These are phyloP conservation scores for Zymoseptoria passerinii DNA, from an alignment of 2,329 filamentous ascomycete genomes.

Conservation along the genomic window DNA sequence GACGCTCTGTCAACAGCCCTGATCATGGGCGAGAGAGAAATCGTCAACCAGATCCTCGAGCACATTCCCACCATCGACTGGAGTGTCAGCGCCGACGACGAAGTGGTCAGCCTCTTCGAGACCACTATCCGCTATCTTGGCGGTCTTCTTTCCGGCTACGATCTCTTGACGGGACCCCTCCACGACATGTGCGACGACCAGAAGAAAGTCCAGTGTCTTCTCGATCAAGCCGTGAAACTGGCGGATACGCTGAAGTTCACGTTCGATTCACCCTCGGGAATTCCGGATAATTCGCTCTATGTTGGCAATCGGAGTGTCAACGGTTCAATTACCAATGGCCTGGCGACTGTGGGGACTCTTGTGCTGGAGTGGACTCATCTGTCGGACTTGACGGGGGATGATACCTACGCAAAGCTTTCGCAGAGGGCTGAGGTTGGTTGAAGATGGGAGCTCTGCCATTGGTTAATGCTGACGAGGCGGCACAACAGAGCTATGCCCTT, in stretches of 20 bases:
- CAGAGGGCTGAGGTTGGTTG: constrained; percentile 46
- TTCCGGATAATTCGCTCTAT: constrained; percentile 62
- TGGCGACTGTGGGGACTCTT: constrained; percentile 70
- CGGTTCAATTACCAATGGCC: constrained; percentile 52
- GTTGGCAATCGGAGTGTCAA: constrained; percentile 44
- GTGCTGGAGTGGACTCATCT: constrained; percentile 79
- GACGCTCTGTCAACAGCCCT: constrained; percentile 74
- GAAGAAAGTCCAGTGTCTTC: constrained; percentile 48
- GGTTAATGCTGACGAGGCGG: background rate
- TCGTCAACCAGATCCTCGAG: constrained; percentile 61
- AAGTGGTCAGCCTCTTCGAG: constrained; percentile 70
- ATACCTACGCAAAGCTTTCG: constrained; percentile 56
- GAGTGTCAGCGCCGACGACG: constrained; percentile 58
- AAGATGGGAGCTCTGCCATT: background rate
- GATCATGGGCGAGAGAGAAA: constrained; percentile 61
- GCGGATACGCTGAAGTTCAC: constrained; percentile 67
- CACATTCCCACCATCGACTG: constrained; percentile 67
- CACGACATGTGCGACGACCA: constrained; percentile 15
- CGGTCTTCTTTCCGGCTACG: constrained; percentile 68
- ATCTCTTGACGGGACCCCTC: constrained; percentile 62
- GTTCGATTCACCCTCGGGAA: constrained; percentile 66
- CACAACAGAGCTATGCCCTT: constrained; percentile 51
- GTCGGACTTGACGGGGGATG: constrained; percentile 63
- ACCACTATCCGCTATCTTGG: constrained; percentile 84
- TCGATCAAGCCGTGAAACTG: constrained; percentile 59